Base-by-base conservation (phyloP, 768 basidiomycete species). In the Macrolepiota dolichaula region DNA sequence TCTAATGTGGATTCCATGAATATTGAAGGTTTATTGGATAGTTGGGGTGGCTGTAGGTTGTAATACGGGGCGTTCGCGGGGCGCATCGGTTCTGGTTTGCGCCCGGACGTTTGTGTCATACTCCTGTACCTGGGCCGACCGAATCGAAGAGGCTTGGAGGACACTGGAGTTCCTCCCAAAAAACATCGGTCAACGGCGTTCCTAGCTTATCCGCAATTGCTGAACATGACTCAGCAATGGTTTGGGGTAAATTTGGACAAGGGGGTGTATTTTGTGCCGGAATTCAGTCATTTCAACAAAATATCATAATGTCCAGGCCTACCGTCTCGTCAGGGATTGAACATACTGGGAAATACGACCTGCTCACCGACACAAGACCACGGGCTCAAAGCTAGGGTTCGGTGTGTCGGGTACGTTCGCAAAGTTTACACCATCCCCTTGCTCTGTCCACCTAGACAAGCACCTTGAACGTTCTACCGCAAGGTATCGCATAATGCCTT, bases 261-360 rank as follows among this genome's bases (percentile, higher is more conserved):
- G 22, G 7, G 9, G 32, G 51, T 24, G 32, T 6, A 51, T 4
- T 32, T 27, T 44, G 1, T 36, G 13, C 55, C 51, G 57, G n/a
- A 40, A 50, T 56, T 51, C 55, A 7, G 3, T 24, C 37, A 53
- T 49, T 56, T 65, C 51, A 25, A 70, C 12, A 92, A 74, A 52
- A 94, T 88, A 74, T 96, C 94, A 72, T 92, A 96, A 71, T 96
- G 94, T 9, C 94, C 93, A 22, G 94, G 93, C 51, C 92, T 93
- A 24, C 46, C 24, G 52, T 46, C 57, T 53, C 62, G 44, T 29
- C 22, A 63, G 32, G 12, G 19, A 38, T 36, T 60, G 53, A 11
- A 10, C 37, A 37, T 5, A 27, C 17, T 12, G 36, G 40, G 13
- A 40, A 50, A 22, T 11, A 35, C 29, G 5, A 52, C 35, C 40